Evolutionary conservation across 2,329 filamentous ascomycete species (phyloP), one percentile per base, ranked within the genome.

Genomic region (Fusarium sublunatum): DNA sequence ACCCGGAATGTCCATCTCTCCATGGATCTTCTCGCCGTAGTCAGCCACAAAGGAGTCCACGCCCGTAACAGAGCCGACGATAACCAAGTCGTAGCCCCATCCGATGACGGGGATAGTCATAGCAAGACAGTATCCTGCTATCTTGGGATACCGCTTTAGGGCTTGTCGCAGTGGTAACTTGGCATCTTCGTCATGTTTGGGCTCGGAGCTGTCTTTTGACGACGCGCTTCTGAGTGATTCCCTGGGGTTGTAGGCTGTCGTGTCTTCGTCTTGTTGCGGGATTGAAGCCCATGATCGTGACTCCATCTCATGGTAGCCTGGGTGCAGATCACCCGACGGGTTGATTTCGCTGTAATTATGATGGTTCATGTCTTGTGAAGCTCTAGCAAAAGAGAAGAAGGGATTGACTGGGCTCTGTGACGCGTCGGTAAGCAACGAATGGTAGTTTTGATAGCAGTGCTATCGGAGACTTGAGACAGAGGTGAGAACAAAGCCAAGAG

Each of bases 71-170:
- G 68, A 51, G 5, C 73, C 72, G 0, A 74, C 65, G 2, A 74
- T 54, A 2, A 72, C 62, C 1, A 69, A 43, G 13, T 70, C 70
- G 39, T 74, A 74, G 1, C 72, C 72, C 72, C 71, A 74, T n/a
- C 72, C 72, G 13, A 74, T 51, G 4, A 74, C 57, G 6, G 70
- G 64, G 3, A 73, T 54, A 2, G 70, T 64, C 41, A 75, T 64
- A 11, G 56, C 66, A 2, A 74, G 44, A 9, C 69, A 72, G 28
- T 71, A 74, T 0, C 40, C 61, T 5, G 65, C 63, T 2, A 74
- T 44, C 12, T 70, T 73, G 13, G 73, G 73, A 24, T 73, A 73
- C 1, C 35, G 48, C 13, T 61, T 66, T 0, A 74, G 58, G 10
- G 71, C 72, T 34, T 73, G 51, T 0, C 72, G 59, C 0, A 74